Percentiles rank a stretch among this genome's conserved stretches.
These are phyloP conservation scores for Ogataea siamensis DNA, from an alignment of 805 yeast genomes.

Conservation along the genomic window DNA sequence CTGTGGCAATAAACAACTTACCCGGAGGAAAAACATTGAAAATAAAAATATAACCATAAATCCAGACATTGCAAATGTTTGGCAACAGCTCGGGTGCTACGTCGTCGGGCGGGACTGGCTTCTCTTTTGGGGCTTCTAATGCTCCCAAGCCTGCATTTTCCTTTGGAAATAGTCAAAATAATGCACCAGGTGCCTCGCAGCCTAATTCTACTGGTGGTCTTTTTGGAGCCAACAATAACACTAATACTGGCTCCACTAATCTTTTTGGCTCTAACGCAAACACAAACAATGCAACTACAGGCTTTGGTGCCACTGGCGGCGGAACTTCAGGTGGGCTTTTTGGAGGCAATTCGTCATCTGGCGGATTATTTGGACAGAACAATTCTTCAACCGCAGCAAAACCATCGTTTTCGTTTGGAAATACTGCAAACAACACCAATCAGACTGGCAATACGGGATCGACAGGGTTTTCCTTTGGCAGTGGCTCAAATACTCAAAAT, in stretches of 20 bases:
- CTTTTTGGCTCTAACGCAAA: conserved; percentile 4
- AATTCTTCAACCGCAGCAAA: conserved; percentile 6
- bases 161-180: conserved; percentile 5
- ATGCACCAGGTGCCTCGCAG: neutral
- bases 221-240: conserved; percentile 7
- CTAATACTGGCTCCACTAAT: conserved; percentile 2
- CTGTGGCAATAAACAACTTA: conserved; percentile 8
- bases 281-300: conserved; percentile 1
- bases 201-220: conserved; percentile 2
- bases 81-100: conserved; percentile 9
- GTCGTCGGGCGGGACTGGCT: conserved; percentile 14
- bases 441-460: conserved; percentile 9
- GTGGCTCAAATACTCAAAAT: conserved; percentile 3
- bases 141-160: conserved; percentile 7
- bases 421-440: conserved; percentile 1
- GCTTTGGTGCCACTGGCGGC: conserved; percentile 7
- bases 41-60: conserved; percentile 3
- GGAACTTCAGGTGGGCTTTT: conserved; percentile 18
- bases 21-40: conserved; percentile 8
- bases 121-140: conserved; percentile 11
- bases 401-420: conserved; percentile 12
- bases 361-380: conserved; percentile 18
- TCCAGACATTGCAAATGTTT: conserved; percentile 5
- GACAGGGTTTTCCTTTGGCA: conserved; percentile 17
- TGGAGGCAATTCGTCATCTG: conserved; percentile 6